Evolutionary conservation across 2,329 filamentous ascomycete species (phyloP), one percentile per base, ranked within the genome.

Genomic region (Cladosporium sp.): DNA sequence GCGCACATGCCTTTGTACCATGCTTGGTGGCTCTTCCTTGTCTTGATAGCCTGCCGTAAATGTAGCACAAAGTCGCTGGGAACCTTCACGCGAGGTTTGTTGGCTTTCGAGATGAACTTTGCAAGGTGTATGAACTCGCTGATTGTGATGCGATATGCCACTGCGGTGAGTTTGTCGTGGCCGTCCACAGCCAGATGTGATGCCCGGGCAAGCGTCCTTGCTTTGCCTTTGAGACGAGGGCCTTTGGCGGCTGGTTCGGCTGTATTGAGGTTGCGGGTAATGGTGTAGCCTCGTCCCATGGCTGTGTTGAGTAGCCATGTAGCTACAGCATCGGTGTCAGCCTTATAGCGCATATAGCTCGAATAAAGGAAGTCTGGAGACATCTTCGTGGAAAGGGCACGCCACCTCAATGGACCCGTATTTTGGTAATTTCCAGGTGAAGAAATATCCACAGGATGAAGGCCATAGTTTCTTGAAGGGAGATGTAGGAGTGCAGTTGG

Each of bases 271-370:
- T 10, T 18, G 2, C 23, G 16, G 12, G 53, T 2, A n/a, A n/a
- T 23, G n/a, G 3, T 29, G 53, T 33, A 66, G 12, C 64, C 57
- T 35, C 28, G 40, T 29, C 26, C 8, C 56, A 28, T 53, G 21
- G 64, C 58, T 7, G 64, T 66, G 5, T 11, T 50, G 1, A 53
- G n/a, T 2, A 66, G 50, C 64, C 64, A 66, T 26, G 18, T 49
- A 5, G 59, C 49, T 14, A 66, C 50, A 18, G 18, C 31, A 33
- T 66, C 49, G 2, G 64, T 55, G 58, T 63, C 49, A 16, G 64
- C 31, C 33, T 66, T 62, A 50, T 66, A 66, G n/a, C 61, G 64
- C 26, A 28, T 57, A 35, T 66, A 66, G 53, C 53, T 37, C 1
- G 53, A 56, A 29, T 56, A 35, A 7, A 56, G 16, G 18, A 44